Conservation (phyloP, 768 basidiomycete genomes). For the Boletus coccyginus region DNA sequence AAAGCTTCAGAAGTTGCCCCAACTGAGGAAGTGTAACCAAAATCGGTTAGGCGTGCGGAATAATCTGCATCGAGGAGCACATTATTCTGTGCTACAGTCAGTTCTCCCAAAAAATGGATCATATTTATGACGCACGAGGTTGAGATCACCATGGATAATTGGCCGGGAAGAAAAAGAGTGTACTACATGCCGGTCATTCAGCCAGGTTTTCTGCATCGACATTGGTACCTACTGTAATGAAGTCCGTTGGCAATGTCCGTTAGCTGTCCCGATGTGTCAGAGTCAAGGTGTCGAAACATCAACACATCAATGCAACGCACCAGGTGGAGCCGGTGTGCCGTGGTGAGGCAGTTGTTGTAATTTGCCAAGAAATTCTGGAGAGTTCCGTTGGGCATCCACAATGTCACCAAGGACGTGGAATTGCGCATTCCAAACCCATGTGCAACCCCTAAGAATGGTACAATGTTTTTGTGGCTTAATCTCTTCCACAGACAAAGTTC, state of each 20-base stretch:
- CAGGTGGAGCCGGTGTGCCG: not conserved
- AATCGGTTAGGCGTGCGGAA: constrained; percentile 42
- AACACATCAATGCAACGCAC: not conserved
- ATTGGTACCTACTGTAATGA: constrained; percentile 5
- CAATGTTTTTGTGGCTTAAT: constrained; percentile 21
- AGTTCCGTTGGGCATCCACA: constrained; percentile 29
- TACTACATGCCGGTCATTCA: not conserved
- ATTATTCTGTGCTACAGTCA: constrained; percentile 8
- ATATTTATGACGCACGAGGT: not conserved
- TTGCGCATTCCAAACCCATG: constrained; percentile 23
- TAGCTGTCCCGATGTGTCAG: constrained; percentile 2
- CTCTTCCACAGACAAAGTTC: constrained; percentile 25
- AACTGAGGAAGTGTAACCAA: constrained; percentile 33
- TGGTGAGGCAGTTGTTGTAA: not conserved
- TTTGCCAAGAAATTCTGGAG: constrained; percentile 19
- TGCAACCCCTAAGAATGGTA: constrained; percentile 25
- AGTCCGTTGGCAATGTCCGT: constrained; percentile 14
- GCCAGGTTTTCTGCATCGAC: not conserved
- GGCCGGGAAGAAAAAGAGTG: not conserved
- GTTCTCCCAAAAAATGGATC: not conserved
- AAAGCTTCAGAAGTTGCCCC: not conserved
- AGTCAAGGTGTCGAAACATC: not conserved
- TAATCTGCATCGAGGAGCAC: constrained; percentile 17
- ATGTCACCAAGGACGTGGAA: constrained; percentile 25
- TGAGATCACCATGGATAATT: constrained; percentile 15